These are phyloP conservation scores for Ogataea trehaloabstinens DNA, from an alignment of 805 yeast species.

Conservation along the genomic window DNA sequence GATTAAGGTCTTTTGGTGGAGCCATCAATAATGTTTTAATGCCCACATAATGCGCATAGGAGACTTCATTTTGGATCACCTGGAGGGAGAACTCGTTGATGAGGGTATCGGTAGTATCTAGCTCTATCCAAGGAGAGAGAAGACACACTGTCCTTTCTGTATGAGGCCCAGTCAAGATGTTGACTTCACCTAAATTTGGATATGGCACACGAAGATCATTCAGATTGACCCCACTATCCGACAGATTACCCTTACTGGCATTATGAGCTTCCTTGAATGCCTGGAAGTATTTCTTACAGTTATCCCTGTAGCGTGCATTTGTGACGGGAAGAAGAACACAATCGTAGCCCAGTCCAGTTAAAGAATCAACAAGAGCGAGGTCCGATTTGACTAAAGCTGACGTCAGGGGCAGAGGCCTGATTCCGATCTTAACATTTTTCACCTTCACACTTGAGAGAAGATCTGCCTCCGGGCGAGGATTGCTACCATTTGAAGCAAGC, in stretches of 20 bases:
- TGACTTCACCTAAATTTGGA: conserved; percentile 42
- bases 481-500: conserved; percentile 2
- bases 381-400: conserved; percentile 31
- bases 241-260: conserved; percentile 6
- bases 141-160: conserved; percentile 48
- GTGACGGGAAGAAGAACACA: conserved; percentile 54
- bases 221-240: conserved; percentile 11
- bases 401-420: conserved; percentile 42
- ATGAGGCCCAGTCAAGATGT: conserved; percentile 42
- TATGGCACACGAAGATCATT: conserved; percentile 35
- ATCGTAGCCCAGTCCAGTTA: conserved; percentile 44
- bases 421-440: conserved; percentile 34
- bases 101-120: conserved; percentile 50
- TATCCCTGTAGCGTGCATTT: conserved; percentile 46
- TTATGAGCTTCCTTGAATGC: conserved; percentile 22
- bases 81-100: conserved; percentile 55
- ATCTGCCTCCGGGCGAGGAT: conserved; percentile 2
- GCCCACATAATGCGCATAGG: conserved; percentile 59
- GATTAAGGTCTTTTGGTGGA: conserved; percentile 59
- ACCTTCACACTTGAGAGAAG: conserved; percentile 2
- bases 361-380: conserved; percentile 24
- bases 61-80: conserved; percentile 56
- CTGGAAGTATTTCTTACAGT: conserved; percentile 39
- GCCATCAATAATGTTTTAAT: conserved; percentile 54
- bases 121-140: conserved; percentile 67